These are phyloP conservation scores for Nicotiana rustica DNA, from an alignment of 305 asterid species.

Conservation along the genomic window DNA sequence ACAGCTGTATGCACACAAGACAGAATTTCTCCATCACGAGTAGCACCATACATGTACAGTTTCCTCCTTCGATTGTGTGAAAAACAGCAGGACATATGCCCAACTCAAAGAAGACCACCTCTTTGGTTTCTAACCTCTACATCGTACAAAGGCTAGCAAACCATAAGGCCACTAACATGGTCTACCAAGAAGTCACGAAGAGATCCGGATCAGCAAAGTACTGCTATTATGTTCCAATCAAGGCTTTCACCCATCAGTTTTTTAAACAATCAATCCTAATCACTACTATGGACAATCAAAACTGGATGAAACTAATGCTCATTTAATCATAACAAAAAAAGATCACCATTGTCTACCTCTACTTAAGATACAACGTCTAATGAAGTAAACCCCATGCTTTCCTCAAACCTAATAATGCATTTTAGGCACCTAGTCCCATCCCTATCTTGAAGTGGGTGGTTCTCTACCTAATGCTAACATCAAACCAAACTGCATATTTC, in stretches of 20 bases:
- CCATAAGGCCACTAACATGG: conserved; percentile 2
- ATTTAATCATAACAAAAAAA: neutral
- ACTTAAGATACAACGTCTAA: neutral
- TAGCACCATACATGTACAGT: neutral
- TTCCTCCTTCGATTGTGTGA: neutral
- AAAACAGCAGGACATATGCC: conserved; percentile 16
- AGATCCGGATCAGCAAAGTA: neutral
- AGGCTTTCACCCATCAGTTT: neutral
- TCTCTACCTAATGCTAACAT: conserved; percentile 3
- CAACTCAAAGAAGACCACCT: conserved; percentile 22
- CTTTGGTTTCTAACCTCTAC: neutral
- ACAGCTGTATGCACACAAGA: neutral
- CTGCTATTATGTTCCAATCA: neutral
- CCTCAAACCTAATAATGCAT: neutral
- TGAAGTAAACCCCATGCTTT: neutral
- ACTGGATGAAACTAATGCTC: neutral
- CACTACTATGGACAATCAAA: neutral
- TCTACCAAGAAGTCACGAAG: neutral
- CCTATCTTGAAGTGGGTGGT: neutral
- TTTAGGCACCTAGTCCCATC: neutral
- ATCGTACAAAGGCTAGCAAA: neutral
- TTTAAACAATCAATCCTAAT: neutral
- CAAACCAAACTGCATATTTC: conserved; percentile 2
- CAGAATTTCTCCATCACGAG: neutral
- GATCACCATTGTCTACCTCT: conserved; percentile 3